Evolutionary conservation across 2,329 filamentous ascomycete genomes (phyloP), one percentile per base, ranked within the genome.

Genomic region (Botrytis pseudocinerea): DNA sequence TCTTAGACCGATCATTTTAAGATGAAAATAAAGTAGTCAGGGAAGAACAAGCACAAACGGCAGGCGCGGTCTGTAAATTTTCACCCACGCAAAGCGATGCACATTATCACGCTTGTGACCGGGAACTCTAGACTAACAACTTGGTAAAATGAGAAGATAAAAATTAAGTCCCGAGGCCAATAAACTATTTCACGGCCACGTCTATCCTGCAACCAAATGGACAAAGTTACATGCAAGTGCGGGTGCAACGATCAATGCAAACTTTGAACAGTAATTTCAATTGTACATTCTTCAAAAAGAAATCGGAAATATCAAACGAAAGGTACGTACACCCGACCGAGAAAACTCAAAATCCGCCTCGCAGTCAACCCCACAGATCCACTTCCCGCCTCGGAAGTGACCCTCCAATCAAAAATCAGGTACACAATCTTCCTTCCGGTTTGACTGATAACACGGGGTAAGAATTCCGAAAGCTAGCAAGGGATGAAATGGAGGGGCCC

Each of bases 361-460:
- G 62, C 48, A 65, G 48, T 71, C 61, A 71, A 71, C 70, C 70
- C 62, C 48, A 66, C 28, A 66, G 28, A 48, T 20, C 61, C 28
- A 46, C 28, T 14, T 35, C 40, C 22, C 48, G 61, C 22, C 28
- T 59, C 25, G 42, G 28, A n/a, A 38, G 5, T 35, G 4, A 38
- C 9, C 32, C 14, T 40, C 61, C 48, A 60, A 51, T 62, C 40
- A 51, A 16, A 14, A 0, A 3, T 5, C 18, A 1, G 6, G 12
- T 7, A 65, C 38, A 0, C 14, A 6, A 35, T 65, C 18, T 25
- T 32, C 18, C 18, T 16, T 46, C 18, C 42, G 9, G 18, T 4
- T 64, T 44, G 25, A 32, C 18, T 46, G n/a, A 22, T 12, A 64
- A n/a, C 14, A 28, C 25, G 18, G 40, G 61, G 32, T 66, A n/a